phyloP scores from a whole-genome alignment of 345 rosid species.

The Euphorbia peplus region DNA sequence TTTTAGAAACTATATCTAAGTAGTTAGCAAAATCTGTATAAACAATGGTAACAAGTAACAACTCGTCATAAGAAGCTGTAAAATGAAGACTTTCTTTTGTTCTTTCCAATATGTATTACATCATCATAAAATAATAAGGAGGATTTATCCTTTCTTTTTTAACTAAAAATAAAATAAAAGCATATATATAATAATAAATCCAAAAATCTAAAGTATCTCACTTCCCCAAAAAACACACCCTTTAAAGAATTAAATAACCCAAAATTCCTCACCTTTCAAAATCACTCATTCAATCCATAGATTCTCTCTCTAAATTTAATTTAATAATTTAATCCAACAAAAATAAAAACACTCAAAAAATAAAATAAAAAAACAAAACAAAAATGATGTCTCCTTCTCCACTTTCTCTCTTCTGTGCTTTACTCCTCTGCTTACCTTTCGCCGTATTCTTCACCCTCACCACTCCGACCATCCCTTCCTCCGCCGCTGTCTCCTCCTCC shows the following conservation, averaged over 20 bases:
- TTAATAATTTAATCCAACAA: no score
- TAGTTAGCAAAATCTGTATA: no score
- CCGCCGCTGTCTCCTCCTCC: slow-evolving; percentile 28
- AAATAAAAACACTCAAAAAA: not conserved
- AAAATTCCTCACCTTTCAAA: no score
- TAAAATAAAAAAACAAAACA: not conserved
- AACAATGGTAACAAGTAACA: no score
- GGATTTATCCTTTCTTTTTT: no score
- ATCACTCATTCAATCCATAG: not conserved
- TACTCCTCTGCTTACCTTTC: slow-evolving; percentile 58
- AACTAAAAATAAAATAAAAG: not conserved
- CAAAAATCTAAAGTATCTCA: not conserved
- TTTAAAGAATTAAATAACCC: no score
- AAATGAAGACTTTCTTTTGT: no score
- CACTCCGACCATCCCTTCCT: slow-evolving; percentile 17
- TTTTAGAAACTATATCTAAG: no score
- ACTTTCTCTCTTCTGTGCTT: slow-evolving; percentile 49
- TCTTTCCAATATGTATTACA: no score
- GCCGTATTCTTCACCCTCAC: slow-evolving; percentile 53
- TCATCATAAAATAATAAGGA: no score
- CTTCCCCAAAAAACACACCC: not conserved
- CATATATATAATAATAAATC: not conserved
- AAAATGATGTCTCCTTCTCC: slow-evolving; percentile 52
- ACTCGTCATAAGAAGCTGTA: no score
- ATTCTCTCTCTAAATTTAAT: not conserved